Evolutionary conservation across 495 filamentous ascomycete genomes (phyloP).

Genomic region (Cetradonia linearis): DNA sequence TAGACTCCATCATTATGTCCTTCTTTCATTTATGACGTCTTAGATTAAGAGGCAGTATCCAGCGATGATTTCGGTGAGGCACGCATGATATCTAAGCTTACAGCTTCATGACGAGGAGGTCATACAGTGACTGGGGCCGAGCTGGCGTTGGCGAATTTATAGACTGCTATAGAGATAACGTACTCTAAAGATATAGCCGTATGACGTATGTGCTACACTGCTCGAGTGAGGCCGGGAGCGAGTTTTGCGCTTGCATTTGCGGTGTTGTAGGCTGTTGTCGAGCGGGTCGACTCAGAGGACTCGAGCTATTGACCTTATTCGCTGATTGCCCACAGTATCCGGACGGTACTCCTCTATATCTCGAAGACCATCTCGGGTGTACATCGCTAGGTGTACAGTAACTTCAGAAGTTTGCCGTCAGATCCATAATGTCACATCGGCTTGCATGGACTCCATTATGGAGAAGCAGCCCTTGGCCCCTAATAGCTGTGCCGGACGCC

Average conservation of each 20-base stretch:
- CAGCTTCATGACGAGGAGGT: background rate
- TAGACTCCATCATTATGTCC: background rate
- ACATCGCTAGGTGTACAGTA: background rate
- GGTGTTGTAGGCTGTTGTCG: background rate
- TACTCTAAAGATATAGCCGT: conserved; percentile 5
- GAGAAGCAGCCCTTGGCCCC: background rate
- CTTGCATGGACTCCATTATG: background rate
- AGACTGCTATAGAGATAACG: conserved; percentile 7
- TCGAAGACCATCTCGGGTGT: background rate
- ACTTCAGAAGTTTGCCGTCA: background rate
- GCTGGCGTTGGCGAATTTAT: conserved; percentile 10
- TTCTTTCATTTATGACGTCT: background rate
- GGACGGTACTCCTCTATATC: background rate
- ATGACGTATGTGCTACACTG: background rate
- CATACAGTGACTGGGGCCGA: background rate
- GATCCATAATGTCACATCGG: background rate
- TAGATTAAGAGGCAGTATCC: background rate
- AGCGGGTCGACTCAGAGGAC: background rate
- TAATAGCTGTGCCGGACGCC: background rate
- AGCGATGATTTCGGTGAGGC: background rate
- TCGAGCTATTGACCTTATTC: background rate
- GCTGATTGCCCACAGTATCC: background rate
- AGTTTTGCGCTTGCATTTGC: background rate
- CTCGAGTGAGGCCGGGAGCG: background rate
- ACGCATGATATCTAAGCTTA: conserved; percentile 1